These are phyloP conservation scores for Saccharomycopsis sp. DNA, from an alignment of 805 yeast genomes.

Conservation along the genomic window DNA sequence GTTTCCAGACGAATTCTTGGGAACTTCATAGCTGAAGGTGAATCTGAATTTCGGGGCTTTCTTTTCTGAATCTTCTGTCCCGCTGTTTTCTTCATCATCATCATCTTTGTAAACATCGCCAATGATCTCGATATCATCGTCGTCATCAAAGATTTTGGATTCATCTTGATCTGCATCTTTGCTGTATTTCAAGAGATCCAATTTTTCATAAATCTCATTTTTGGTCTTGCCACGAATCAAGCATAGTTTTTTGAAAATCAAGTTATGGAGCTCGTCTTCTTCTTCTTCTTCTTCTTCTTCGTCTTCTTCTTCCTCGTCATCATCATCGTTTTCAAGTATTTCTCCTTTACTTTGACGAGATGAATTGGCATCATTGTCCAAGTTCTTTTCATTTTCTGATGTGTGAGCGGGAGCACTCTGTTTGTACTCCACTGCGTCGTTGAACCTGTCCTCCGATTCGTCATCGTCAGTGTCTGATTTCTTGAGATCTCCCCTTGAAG, in stretches of 20 bases:
- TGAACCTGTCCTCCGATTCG: constrained; percentile 8
- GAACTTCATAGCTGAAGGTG: constrained; percentile 13
- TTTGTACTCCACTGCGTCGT: constrained; percentile 12
- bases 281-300: constrained; percentile 2
- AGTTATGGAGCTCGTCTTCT: constrained; percentile 9
- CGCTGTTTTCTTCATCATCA: constrained; percentile 5
- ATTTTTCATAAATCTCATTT: constrained; percentile 14
- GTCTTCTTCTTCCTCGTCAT: background rate
- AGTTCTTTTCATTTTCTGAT: too few relatives aligned
- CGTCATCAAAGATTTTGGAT: constrained; percentile 1
- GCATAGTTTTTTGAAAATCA: constrained; percentile 17
- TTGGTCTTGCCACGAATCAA: constrained; percentile 17
- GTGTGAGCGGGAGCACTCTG: too few relatives aligned
- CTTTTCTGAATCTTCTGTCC: background rate
- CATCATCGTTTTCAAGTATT: background rate
- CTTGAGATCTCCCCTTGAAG: constrained; percentile 43
- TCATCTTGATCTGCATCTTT: background rate
- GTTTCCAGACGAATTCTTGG: constrained; percentile 9
- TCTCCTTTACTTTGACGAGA: too few relatives aligned
- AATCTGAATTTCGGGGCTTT: constrained; percentile 17
- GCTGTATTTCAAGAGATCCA: constrained; percentile 2
- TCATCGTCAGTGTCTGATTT: constrained; percentile 45
- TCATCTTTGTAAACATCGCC: constrained; percentile 20
- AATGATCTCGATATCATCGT: constrained; percentile 13
- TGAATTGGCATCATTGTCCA: too few relatives aligned